Percentiles rank a stretch among this genome's conserved stretches.
phyloP scores from a whole-genome alignment of 2,329 filamentous ascomycete genomes.

The Venturia pyrina region DNA sequence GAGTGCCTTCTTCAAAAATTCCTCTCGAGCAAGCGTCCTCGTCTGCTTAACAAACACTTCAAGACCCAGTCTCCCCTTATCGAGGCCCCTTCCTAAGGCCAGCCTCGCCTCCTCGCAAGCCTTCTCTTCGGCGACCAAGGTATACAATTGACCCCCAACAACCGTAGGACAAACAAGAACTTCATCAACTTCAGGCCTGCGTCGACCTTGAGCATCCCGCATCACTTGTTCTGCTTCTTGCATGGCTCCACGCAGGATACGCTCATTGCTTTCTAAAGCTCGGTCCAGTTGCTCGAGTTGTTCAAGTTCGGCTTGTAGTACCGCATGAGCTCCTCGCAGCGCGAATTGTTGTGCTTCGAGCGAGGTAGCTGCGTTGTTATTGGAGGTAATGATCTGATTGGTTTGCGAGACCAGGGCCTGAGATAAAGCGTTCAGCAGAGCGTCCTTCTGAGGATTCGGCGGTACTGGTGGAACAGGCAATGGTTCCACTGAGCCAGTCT shows the following conservation, averaged over 20 bases:
- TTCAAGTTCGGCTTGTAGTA: constrained; percentile 63
- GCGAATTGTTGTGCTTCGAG: constrained; percentile 71
- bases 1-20: constrained; percentile 74
- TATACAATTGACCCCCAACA: constrained; percentile 86
- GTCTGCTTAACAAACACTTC: constrained; percentile 69
- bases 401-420: constrained; percentile 59
- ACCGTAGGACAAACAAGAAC: constrained; percentile 88
- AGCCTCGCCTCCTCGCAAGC: constrained; percentile 82
- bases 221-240: constrained; percentile 71
- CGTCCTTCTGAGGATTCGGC: constrained; percentile 91
- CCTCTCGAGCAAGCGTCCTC: constrained; percentile 63
- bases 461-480: constrained; percentile 74
- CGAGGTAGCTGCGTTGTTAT: constrained; percentile 62
- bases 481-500: constrained; percentile 35
- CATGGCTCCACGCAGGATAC: constrained; percentile 67
- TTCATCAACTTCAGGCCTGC: constrained; percentile 73
- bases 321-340: constrained; percentile 58
- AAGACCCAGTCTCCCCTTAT: constrained; percentile 59
- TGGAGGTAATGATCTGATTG: constrained; percentile 59
- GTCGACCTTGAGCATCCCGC: constrained; percentile 56
- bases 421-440: constrained; percentile 67
- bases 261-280: constrained; percentile 65
- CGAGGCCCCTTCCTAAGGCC: constrained; percentile 64
- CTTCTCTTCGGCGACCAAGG: constrained; percentile 77
- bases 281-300: constrained; percentile 61